Evolutionary conservation across 2,329 filamentous ascomycete genomes (phyloP), one percentile per base, ranked within the genome.

Genomic region (Calonectria crousiana): DNA sequence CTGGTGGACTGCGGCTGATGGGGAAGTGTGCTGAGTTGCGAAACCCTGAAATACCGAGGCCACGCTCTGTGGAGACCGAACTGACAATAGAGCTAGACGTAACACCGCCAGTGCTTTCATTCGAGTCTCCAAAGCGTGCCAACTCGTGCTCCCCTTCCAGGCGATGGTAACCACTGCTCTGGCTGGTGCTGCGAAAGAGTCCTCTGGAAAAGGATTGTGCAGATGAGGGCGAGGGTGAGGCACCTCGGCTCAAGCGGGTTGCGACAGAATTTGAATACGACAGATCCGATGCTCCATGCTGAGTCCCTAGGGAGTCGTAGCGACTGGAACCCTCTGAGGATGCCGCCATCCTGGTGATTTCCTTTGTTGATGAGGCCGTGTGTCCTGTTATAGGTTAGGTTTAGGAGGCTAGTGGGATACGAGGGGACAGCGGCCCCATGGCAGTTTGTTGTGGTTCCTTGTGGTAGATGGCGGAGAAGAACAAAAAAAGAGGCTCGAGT

Each of bases 81-180:
- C 41, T 60, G 10, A 47, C n/a, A 20, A 28, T 28, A 8, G 41
- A 75, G 11, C 60, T 58, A 26, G 58, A 36, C 8, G 66, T 49
- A 18, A 38, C 23, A 9, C 51, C 44, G 3, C 44, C 36, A 23
- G 28, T 65, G 58, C 30, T 53, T 41, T 36, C 56, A 16, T 38
- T 47, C 16, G 44, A 74, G 38, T 66, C 58, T 60, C 75, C 70
- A 16, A 80, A 66, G 52, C 76, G 68, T 23, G 70, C 71, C 69
- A 81, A 71, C 38, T 81, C 79, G 69, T 81, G 79, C 2, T 49
- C 67, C 38, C 10, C 38, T 56, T 75, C 75, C 4, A 72, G 71
- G 26, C 76, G 64, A 30, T 74, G 74, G 62, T 81, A 81, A 18
- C 77, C 78, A 52, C 78, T 70, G 38, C 70, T 75, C 36, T 47